A percentile compares a stretch with the other conserved stretches of the same genome.
Evolutionary conservation across 805 yeast genomes (phyloP).

Genomic region (Kazachstania taianensis): DNA sequence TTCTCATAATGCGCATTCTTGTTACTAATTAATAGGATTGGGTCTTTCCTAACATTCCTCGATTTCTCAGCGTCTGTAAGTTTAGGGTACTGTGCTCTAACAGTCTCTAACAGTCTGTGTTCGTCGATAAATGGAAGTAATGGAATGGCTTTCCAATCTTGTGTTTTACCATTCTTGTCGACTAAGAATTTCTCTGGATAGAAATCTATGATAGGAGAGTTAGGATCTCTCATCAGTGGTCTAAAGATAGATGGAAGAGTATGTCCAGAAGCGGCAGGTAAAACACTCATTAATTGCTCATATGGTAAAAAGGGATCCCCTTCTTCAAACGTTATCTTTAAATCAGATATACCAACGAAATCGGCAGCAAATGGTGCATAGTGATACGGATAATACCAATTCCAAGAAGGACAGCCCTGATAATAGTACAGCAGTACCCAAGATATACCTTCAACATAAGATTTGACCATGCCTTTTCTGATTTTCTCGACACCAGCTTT

Average conservation of each 20-base stretch:
- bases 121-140: conserved; percentile 87
- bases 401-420: conserved; percentile 98
- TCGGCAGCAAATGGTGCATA: conserved; percentile 97
- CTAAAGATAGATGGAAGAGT: conserved; percentile 73
- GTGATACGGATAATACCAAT: conserved; percentile 94
- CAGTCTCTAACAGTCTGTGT: conserved; percentile 54
- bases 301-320: conserved; percentile 84
- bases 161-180: conserved; percentile 92
- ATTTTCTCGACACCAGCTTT: conserved; percentile 44
- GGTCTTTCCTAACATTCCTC: conserved; percentile 63
- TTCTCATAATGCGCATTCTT: conserved; percentile 40
- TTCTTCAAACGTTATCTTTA: conserved; percentile 46
- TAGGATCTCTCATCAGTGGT: conserved; percentile 67
- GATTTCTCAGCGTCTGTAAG: conserved; percentile 57
- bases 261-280: conserved; percentile 90
- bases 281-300: conserved; percentile 89
- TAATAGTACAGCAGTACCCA: conserved; percentile 92
- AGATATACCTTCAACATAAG: conserved; percentile 89
- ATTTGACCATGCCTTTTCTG: conserved; percentile 50
- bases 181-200: conserved; percentile 82
- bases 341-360: conserved; percentile 43
- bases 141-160: conserved; percentile 94
- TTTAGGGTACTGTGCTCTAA: conserved; percentile 49
- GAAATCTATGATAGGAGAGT: conserved; percentile 80
- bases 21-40: conserved; percentile 58